Evolutionary conservation across 108 stramenopile species (phyloP).

Genomic region (Thalassiosira profunda): DNA sequence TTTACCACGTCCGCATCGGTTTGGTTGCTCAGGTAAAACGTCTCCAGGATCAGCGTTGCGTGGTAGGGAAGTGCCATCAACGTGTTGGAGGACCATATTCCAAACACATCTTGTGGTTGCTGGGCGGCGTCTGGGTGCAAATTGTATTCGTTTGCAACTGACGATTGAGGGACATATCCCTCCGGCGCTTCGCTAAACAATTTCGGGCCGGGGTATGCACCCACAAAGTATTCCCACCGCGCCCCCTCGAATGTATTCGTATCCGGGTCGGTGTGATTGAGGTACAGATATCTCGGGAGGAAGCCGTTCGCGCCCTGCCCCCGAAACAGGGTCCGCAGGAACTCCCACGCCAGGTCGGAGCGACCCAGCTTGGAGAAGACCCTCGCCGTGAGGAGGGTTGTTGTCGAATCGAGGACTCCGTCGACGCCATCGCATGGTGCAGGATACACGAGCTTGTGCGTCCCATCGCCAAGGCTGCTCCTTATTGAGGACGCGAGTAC

Average conservation of each 20-base stretch:
- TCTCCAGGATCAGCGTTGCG: slow-evolving; percentile 37
- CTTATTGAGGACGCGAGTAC: too few relatives aligned
- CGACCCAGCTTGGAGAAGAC: slow-evolving; percentile 40
- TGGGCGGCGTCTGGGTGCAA: background rate
- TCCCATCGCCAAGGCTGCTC: too few relatives aligned
- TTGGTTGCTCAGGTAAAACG: slow-evolving; percentile 50
- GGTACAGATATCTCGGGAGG: slow-evolving; percentile 38
- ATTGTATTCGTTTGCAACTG: too few relatives aligned
- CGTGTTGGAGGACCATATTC: slow-evolving; percentile 38
- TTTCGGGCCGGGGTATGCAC: slow-evolving; percentile 36
- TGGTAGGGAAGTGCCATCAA: slow-evolving; percentile 43
- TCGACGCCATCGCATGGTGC: slow-evolving; percentile 2
- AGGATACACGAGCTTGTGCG: too few relatives aligned
- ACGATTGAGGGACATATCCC: background rate
- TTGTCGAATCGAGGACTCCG: slow-evolving; percentile 35
- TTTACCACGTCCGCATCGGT: slow-evolving; percentile 30
- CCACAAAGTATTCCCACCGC: slow-evolving; percentile 32
- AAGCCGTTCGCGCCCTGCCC: slow-evolving; percentile 47
- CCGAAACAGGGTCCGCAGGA: slow-evolving; percentile 35
- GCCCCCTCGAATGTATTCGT: slow-evolving; percentile 12
- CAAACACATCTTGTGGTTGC: background rate
- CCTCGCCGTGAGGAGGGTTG: slow-evolving; percentile 44
- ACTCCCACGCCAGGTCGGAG: slow-evolving; percentile 44
- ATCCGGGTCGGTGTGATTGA: slow-evolving; percentile 16
- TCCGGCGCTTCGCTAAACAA: slow-evolving; percentile 6